Percentiles rank a stretch among this genome's conserved stretches.
These are phyloP conservation scores for Pseudopyricularia javanii DNA, from an alignment of 2,329 filamentous ascomycete species.

Conservation along the genomic window DNA sequence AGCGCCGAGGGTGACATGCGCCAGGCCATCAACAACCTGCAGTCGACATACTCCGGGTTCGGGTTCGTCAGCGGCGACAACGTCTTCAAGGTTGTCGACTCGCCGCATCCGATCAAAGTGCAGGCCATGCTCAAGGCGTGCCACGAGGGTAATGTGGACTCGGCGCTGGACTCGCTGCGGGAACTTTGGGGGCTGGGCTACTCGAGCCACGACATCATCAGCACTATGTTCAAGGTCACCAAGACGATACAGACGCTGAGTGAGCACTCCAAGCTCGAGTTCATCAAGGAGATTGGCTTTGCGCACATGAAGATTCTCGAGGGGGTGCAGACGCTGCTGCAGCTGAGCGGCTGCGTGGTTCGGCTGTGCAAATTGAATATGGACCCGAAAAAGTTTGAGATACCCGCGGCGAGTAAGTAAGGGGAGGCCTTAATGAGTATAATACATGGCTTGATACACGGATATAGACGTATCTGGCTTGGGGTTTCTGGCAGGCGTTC, in stretches of 20 bases:
- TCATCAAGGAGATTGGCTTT: slow-evolving; percentile 97
- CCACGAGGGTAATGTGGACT: slow-evolving; percentile 82
- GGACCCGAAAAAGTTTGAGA: slow-evolving; percentile 70
- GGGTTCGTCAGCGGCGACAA: slow-evolving; percentile 97
- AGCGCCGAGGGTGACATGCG: slow-evolving; percentile 97
- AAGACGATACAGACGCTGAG: slow-evolving; percentile 88
- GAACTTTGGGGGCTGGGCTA: slow-evolving; percentile 94
- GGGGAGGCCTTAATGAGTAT: neutral
- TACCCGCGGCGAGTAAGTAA: slow-evolving; percentile 19
- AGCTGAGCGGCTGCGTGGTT: slow-evolving; percentile 84
- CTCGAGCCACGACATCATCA: slow-evolving; percentile 97
- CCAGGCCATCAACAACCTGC: slow-evolving; percentile 96
- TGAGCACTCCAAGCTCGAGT: slow-evolving; percentile 92
- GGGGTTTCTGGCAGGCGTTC: neutral
- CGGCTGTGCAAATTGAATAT: slow-evolving; percentile 93
- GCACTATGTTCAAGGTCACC: slow-evolving; percentile 97
- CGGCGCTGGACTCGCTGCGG: slow-evolving; percentile 71
- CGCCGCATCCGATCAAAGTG: slow-evolving; percentile 93
- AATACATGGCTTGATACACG: neutral
- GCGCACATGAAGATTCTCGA: slow-evolving; percentile 99
- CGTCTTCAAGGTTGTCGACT: slow-evolving; percentile 95
- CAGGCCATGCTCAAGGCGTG: slow-evolving; percentile 98
- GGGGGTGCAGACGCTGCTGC: slow-evolving; percentile 86
- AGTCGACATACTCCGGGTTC: slow-evolving; percentile 86
- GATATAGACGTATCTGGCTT: neutral